Conservation (phyloP, 306 rosid genomes). For the Lablab purpureus region DNA sequence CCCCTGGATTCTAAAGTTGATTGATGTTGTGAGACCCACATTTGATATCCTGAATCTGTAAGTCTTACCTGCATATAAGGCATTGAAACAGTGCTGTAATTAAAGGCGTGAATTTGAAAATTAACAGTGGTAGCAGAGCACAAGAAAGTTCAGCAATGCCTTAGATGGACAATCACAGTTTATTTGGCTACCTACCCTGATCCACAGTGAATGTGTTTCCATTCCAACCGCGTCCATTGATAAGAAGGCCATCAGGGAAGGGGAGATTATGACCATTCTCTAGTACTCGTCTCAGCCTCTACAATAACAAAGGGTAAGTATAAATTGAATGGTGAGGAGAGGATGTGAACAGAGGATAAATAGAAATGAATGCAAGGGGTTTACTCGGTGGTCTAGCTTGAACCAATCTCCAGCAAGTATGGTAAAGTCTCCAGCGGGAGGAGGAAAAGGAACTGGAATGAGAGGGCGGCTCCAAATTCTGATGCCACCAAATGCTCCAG, state of each 20-base stretch:
- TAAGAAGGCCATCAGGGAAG: slow-evolving; percentile 86
- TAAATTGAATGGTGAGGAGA: neutral
- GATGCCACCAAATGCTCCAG: slow-evolving; percentile 59
- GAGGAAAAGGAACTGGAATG: slow-evolving; percentile 93
- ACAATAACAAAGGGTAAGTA: slow-evolving; percentile 14
- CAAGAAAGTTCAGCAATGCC: slow-evolving; percentile 30
- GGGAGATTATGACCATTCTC: slow-evolving; percentile 87
- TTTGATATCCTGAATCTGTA: slow-evolving; percentile 94
- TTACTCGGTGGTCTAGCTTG: slow-evolving; percentile 75
- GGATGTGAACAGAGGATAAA: neutral
- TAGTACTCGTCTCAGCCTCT: slow-evolving; percentile 74
- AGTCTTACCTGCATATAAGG: slow-evolving; percentile 72
- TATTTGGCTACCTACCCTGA: slow-evolving; percentile 64
- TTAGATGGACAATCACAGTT: slow-evolving; percentile 12
- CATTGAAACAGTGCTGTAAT: slow-evolving; percentile 32
- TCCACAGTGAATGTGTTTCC: slow-evolving; percentile 91
- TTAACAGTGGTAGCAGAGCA: neutral
- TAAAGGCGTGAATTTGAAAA: slow-evolving; percentile 20
- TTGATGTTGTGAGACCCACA: slow-evolving; percentile 90
- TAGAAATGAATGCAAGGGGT: slow-evolving; percentile 39
- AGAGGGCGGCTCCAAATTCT: slow-evolving; percentile 92
- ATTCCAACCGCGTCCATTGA: slow-evolving; percentile 94
- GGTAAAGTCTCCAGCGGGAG: slow-evolving; percentile 86
- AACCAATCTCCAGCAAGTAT: slow-evolving; percentile 94
- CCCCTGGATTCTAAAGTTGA: slow-evolving; percentile 92